Evolutionary conservation across 2,329 filamentous ascomycete genomes (phyloP), one percentile per base, ranked within the genome.

Genomic region (Diaporthe aspalathi): DNA sequence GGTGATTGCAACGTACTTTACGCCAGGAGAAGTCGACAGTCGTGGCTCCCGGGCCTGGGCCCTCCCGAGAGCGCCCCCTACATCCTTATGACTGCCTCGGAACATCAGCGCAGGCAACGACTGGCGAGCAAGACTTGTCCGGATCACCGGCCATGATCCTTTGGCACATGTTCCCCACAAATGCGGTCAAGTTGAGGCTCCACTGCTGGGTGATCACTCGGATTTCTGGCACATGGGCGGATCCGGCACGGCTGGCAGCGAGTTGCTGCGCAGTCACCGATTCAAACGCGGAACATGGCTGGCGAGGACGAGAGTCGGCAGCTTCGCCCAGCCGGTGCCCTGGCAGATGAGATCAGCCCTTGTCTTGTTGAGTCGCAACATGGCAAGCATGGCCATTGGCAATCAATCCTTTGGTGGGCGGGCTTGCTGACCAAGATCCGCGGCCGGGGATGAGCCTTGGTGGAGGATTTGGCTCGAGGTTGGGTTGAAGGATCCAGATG

Each of bases 391-490:
- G 16, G 20, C 7, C 43, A 65, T 65, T 65, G 29, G 43, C 45
- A 65, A 11, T 50, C 8, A n/a, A n/a, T n/a, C n/a, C n/a, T 43
- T 63, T 49, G 20, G 27, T 65, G 20, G 12, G 8, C 16, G 60
- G 29, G 20, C 29, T 27, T 7, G 60, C 43, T 65, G 60, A 65
- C 60, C 43, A 38, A 50, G 43, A 65, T 50, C 29, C n/a, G 45
- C 60, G 45, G 60, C 45, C 29, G 29, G 27, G 12, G 45, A 29
- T 65, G 60, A 65, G 60, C 60, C 43, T 65, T 65, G 60, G 43
- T 63, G 60, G 60, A 63, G 60, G 43, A 63, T 63, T 35, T 63
- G 60, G 45, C 22, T 50, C 35, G 60, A 65, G 49, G 47, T 35
- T 63, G 60, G 29, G 45, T 50, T 9, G 60, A 50, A 65, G 45